Evolutionary conservation across 208 protist genomes (phyloP), one percentile per base, ranked within the genome.

Genomic region (Novymonas esmeraldas): DNA sequence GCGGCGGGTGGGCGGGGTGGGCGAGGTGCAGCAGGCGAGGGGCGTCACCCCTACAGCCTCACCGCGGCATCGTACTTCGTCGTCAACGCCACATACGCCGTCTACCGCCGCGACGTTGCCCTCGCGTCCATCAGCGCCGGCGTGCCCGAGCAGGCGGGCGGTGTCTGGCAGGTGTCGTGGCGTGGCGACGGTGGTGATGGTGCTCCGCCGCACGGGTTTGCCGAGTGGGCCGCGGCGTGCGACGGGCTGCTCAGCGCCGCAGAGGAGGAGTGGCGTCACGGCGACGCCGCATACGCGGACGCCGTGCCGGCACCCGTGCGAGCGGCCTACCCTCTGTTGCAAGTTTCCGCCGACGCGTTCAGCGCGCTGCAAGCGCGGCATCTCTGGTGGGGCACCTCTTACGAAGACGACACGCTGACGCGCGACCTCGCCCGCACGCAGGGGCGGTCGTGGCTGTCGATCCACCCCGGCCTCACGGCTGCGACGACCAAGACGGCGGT

Each of bases 381-480:
- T 59, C 64, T 81, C 3, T 81, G 76, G 70, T 72, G 59, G 62
- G 70, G 70, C 45, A 75, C 52, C 2, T 54, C 61, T 3, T 71
- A 72, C 62, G 73, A 72, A n/a, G 62, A 78, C 13, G 73, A 78
- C 60, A 58, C 24, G 31, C 31, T 90, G 16, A 72, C 56, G 6
- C 46, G 75, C 16, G 29, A 48, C 16, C 69, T 81, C 44, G 36
- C 83, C 44, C 56, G 68, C 31, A 57, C 61, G 4, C 57, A 44
- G 56, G 87, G 81, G 14, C 58, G 83, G 26, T 84, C 83, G 26
- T 74, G 74, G 45, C 70, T 83, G 29, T 48, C 29, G 69, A 65
- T 22, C 67, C n/a, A 46, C 59, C 0, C 14, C 22, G 9, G 4
- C 48, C 20, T 59, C 39, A 61, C 36, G n/a, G 39, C 22, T 16